These are phyloP conservation scores for Aechmea fasciata DNA, from an alignment of 176 grass and related monocot species.

Conservation along the genomic window DNA sequence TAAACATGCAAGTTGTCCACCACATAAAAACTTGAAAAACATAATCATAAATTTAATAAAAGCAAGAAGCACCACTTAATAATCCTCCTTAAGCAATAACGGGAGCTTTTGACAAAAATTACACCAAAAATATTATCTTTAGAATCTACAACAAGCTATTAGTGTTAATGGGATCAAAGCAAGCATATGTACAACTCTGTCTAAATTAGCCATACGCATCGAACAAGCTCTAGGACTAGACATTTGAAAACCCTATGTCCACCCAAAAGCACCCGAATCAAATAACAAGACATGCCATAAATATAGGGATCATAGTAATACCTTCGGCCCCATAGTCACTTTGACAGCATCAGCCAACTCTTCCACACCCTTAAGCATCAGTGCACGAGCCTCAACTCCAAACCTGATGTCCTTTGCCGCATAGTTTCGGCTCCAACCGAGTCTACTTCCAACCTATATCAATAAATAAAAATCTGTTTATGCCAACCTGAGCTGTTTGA, in stretches of 20 bases:
- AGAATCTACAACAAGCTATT: neutral
- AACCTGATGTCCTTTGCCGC: constrained; percentile 94
- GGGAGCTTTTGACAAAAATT: neutral
- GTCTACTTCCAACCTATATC: constrained; percentile 65
- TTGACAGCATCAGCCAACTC: constrained; percentile 92
- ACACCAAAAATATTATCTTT: neutral
- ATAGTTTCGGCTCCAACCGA: constrained; percentile 90
- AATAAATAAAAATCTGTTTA: constrained; percentile 1
- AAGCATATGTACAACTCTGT: too few relatives aligned
- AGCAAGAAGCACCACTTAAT: too few relatives aligned
- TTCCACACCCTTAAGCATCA: constrained; percentile 91
- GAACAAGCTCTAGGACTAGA: neutral
- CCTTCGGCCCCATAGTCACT: constrained; percentile 99
- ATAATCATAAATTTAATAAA: too few relatives aligned
- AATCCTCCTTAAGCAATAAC: too few relatives aligned
- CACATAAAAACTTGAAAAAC: too few relatives aligned
- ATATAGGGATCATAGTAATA: constrained; percentile 11
- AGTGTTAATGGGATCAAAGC: too few relatives aligned
- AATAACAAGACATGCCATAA: neutral
- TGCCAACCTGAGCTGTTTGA: neutral
- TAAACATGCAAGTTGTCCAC: too few relatives aligned
- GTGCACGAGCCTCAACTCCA: constrained; percentile 86
- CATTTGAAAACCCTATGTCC: neutral
- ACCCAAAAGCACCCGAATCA: neutral
- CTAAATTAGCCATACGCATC: neutral